Evolutionary conservation across 306 rosid species (phyloP), one percentile per base, ranked within the genome.

Genomic region (Hippophae tibetana): DNA sequence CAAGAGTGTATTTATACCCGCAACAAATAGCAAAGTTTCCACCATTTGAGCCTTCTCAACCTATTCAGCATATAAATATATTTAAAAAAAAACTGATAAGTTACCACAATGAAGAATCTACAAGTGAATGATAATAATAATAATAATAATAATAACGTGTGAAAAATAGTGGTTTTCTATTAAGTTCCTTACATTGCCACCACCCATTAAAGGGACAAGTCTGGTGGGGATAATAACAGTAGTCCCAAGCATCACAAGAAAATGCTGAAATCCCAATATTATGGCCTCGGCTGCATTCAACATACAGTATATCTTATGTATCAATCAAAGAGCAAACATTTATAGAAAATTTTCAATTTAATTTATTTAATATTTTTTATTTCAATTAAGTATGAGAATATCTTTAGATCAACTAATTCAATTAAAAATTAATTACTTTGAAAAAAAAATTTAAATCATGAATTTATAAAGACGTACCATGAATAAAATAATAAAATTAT

Each of bases 11-110:
- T 87, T 87, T 41, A 92, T 87, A 27, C 83, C 93, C 5, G 86
- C 78, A 68, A 78, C 95, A 54, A 92, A 79, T 13, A 92, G 89
- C 51, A 83, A 11, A 40, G 98, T 92, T 47, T 85, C 77, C 40
- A 92, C 85, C 80, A 82, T 70, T 76, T 83, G 68, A 63, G 93
- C 95, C 75, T 92, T 87, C 79, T 92, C 98, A 65, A 74, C 85
- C 98, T 90, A 53, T 47, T 10, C 0, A 12, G 53, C 49, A 61
- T 6, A 61, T 60, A 40, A 18, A 5, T 54, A 23, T 7, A 40
- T 46, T 46, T 45, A 56, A 60, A 53, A 40, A 52, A 65, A 52
- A 60, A 42, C 13, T 60, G 14, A 43, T 9, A 47, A 57, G 52
- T 13, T 13, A 44, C 5, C 23, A 56, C 9, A 8, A 31, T 31